These are phyloP conservation scores for Mallotus japonicus DNA, from an alignment of 441 rosid species.

Conservation along the genomic window DNA sequence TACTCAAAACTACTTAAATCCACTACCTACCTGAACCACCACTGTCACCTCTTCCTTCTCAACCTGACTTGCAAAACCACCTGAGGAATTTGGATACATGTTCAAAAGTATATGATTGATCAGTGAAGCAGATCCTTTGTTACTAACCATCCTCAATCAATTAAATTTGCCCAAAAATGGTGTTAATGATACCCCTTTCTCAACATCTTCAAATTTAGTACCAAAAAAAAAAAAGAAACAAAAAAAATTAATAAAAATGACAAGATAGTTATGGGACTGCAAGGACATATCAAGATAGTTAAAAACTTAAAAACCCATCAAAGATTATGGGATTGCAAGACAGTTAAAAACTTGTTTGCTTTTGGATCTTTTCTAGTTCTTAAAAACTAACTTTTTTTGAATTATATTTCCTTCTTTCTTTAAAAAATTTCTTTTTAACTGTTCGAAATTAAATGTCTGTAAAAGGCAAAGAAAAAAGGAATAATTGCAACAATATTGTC, in stretches of 20 bases:
- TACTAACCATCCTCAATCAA: slow-evolving; percentile 43
- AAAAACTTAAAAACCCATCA: neutral
- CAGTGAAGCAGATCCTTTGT: slow-evolving; percentile 49
- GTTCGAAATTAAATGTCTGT: slow-evolving; percentile 4
- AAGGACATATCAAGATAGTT: too few species aligned
- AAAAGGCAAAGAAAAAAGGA: neutral
- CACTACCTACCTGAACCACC: too few species aligned
- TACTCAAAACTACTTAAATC: too few species aligned
- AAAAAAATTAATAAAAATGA: too few species aligned
- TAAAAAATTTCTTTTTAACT: neutral
- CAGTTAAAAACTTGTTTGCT: neutral
- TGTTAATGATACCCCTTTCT: slow-evolving; percentile 44
- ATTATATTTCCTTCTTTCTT: neutral
- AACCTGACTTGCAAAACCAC: too few species aligned
- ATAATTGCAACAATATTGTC: too few species aligned
- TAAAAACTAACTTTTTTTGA: neutral
- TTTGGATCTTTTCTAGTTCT: slow-evolving; percentile 12
- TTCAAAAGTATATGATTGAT: too few species aligned
- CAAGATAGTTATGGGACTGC: too few species aligned
- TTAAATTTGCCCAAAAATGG: slow-evolving; percentile 53
- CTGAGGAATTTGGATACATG: too few species aligned
- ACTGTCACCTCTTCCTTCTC: too few species aligned
- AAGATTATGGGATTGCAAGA: neutral
- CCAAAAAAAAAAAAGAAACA: slow-evolving; percentile 28
- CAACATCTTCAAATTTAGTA: slow-evolving; percentile 40